phyloP scores from a whole-genome alignment of 345 rosid genomes.

The Psidium guajava region DNA sequence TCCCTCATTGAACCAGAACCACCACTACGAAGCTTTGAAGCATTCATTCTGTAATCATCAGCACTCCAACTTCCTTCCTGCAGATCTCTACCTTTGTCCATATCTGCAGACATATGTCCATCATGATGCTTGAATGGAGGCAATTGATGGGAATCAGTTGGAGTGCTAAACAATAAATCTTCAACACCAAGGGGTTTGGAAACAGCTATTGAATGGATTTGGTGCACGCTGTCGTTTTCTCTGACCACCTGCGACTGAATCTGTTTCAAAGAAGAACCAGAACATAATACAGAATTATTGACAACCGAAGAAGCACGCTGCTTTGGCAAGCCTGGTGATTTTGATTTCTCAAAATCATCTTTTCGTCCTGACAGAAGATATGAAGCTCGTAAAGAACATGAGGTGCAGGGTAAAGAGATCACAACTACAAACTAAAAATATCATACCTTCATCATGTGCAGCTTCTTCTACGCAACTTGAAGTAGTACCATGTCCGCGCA shows the following conservation, averaged over 20 bases:
- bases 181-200: conserved; percentile 4
- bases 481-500: conserved; percentile 16
- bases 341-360: conserved; percentile 9
- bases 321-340: conserved; percentile 12
- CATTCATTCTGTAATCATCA: conserved; percentile 20
- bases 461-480: conserved; percentile 13
- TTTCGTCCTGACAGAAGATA: conserved; percentile 28
- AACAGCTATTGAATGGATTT: not conserved
- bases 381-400: conserved; percentile 15
- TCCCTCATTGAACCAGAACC: conserved; percentile 24
- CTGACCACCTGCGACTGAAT: not conserved
- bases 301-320: conserved; percentile 11
- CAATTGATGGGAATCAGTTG: conserved; percentile 8
- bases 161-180: not conserved
- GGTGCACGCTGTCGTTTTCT: not conserved
- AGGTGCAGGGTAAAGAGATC: conserved; percentile 2
- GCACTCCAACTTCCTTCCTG: conserved; percentile 16
- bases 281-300: conserved; percentile 11
- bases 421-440: conserved; percentile 1
- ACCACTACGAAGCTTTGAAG: conserved; percentile 16
- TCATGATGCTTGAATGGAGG: conserved; percentile 18
- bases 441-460: conserved; percentile 46
- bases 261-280: conserved; percentile 17
- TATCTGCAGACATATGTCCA: conserved; percentile 19
- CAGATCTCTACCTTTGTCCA: conserved; percentile 21